Conservation (phyloP, 768 basidiomycete species). For the Lactarius vividus region DNA sequence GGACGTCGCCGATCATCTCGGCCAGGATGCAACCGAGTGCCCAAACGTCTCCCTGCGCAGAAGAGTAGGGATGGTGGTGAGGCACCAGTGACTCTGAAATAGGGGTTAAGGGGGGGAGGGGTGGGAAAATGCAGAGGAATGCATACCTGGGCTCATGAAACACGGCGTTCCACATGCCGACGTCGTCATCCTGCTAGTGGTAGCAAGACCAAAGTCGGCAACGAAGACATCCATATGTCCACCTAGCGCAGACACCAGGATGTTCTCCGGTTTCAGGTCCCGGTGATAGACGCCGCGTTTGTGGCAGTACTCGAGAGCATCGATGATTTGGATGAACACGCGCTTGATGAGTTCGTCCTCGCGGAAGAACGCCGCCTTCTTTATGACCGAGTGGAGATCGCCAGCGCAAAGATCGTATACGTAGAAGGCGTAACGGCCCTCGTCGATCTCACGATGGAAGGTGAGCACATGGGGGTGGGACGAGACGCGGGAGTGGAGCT, state of each 20-base stretch:
- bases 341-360: constrained; percentile 19
- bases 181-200: constrained; percentile 4
- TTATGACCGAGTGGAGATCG: constrained; percentile 12
- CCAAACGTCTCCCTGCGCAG: constrained; percentile 19
- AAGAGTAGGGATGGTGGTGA: constrained; percentile 7
- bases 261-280: constrained; percentile 6
- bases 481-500: constrained; percentile 70
- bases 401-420: constrained; percentile 20
- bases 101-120: background rate
- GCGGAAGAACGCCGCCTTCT: constrained; percentile 9
- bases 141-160: constrained; percentile 20
- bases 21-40: constrained; percentile 21
- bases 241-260: background rate
- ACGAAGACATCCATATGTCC: constrained; percentile 10
- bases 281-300: constrained; percentile 16
- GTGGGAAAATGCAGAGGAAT: background rate
- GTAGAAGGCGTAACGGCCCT: constrained; percentile 54
- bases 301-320: constrained; percentile 19
- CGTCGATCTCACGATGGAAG: constrained; percentile 83
- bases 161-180: constrained; percentile 5
- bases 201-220: constrained; percentile 22
- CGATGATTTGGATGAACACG: constrained; percentile 15
- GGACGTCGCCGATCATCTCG: constrained; percentile 16
- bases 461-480: constrained; percentile 80
- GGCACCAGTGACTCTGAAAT: constrained; percentile 9